A percentile compares a stretch with the other conserved stretches of the same genome.
Evolutionary conservation across 1,284 basidiomycete species (phyloP).

Genomic region (Moniliella sp.): DNA sequence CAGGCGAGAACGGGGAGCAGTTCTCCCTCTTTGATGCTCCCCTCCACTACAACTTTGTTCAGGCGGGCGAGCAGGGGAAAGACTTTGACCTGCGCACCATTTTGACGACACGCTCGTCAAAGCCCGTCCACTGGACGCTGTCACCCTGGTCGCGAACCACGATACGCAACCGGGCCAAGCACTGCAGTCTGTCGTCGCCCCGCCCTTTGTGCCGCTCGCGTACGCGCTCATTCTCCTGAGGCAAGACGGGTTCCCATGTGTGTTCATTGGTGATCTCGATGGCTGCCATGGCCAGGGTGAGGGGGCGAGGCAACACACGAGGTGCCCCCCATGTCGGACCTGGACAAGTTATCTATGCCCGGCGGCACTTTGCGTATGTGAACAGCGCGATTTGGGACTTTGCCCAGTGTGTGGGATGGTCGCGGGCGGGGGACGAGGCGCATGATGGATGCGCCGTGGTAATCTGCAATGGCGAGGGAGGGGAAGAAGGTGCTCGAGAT

Average conservation of each 20-base stretch:
- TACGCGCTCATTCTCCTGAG: constrained; percentile 71
- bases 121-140: constrained; percentile 41
- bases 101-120: constrained; percentile 42
- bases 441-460: constrained; percentile 15
- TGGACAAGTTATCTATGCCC: constrained; percentile 38
- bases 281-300: constrained; percentile 36
- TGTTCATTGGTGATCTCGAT: constrained; percentile 75
- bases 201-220: constrained; percentile 43
- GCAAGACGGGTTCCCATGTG: constrained; percentile 65
- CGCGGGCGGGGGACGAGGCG: constrained; percentile 8
- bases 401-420: constrained; percentile 15
- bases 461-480: constrained; percentile 11
- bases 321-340: constrained; percentile 4
- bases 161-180: constrained; percentile 38
- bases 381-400: constrained; percentile 35
- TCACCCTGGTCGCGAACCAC: constrained; percentile 42
- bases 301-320: constrained; percentile 22
- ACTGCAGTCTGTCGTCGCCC: constrained; percentile 40
- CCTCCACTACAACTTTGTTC: constrained; percentile 43
- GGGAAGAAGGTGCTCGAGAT: constrained; percentile 17
- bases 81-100: constrained; percentile 41
- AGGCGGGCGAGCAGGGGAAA: constrained; percentile 38
- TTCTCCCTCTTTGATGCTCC: constrained; percentile 41
- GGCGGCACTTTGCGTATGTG: constrained; percentile 42
- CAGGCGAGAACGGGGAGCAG: too few species aligned